Evolutionary conservation across 306 rosid genomes (phyloP), one percentile per base, ranked within the genome.

Genomic region (Sicyos edulis): DNA sequence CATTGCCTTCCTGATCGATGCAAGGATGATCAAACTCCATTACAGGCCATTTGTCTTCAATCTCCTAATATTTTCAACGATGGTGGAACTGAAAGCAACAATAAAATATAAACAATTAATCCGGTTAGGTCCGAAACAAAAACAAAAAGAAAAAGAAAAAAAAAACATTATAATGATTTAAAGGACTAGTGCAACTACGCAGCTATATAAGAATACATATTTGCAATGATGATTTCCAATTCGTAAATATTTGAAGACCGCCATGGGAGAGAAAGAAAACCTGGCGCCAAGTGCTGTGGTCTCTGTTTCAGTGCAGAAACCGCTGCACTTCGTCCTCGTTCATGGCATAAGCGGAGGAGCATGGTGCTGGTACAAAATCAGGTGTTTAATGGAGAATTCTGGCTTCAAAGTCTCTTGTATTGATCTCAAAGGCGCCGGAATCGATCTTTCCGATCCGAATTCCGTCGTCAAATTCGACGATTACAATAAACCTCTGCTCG

Each of bases 341-440:
- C 99, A 91, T 80, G 99, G 99, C 52, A 17, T 93, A 72, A 42
- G 96, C 14, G 92, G 92, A 14, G 99, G 97, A 52, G 75, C 83
- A 71, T 93, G 99, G 99, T 87, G 99, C 64, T 93, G 99, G 99
- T 93, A 88, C 87, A 93, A 87, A 88, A 82, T 93, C 83, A 73
- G 86, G 76, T 86, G 92, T 62, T 90, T 90, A 6, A 84, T 93
- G 96, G 97, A 93, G 84, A 88, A 86, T 83, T 93, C 97, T 6
- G 96, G 98, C 76, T 86, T 76, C 80, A 87, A 71, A 76, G 97
- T 90, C 7, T 82, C 98, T 7, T 87, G 92, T 73, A 60, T 93
- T 76, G 96, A 93, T 81, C 97, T 93, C 24, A 93, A 88, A 78
- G 70, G 96, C 34, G 79, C 86, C 15, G 98, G 98, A 71, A 82